Evolutionary conservation across 2,329 filamentous ascomycete genomes (phyloP), one percentile per base, ranked within the genome.

Genomic region (Aspergillus fructus): DNA sequence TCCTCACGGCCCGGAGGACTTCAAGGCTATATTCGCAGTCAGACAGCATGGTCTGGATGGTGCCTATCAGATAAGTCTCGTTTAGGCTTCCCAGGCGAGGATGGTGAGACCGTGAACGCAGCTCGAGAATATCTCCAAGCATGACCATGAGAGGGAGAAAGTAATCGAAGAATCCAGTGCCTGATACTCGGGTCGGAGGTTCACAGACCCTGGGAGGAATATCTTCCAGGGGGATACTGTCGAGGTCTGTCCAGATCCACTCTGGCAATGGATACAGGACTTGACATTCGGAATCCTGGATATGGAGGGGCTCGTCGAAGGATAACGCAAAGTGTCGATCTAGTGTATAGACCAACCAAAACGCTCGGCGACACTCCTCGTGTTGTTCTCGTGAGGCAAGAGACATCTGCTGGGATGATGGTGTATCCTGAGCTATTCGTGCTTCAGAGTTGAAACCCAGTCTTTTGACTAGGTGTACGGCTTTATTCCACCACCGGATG

Each of bases 121-220:
- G 65, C 45, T 81, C 76, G 41, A 81, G 78, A 7, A 82, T 78
- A 52, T 82, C 77, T 0, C 80, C 80, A 0, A 81, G 71, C 6
- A 81, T 78, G 1, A 74, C 71, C 75, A 81, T 81, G 1, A 82
- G 68, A 0, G 79, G 80, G 4, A 82, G 66, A 51, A 82, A 82
- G 58, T 77, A 82, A 58, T 81, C 79, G 46, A 82, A 81, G 39
- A 81, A 78, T 1, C 76, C 75, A 4, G 73, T 72, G 1, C 79
- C 79, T 0, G 75, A 74, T 34, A 72, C 59, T 17, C 62, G 61
- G 6, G 60, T 66, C 4, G 62, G 72, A 2, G 79, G 76, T 0
- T 79, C 79, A 3, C 75, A 59, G 0, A 66, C 58, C 8, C 74
- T 68, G 0, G 65, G 59, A 0, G 77, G 76, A 9, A 78, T 62